Evolutionary conservation across 2,329 filamentous ascomycete species (phyloP), one percentile per base, ranked within the genome.

Genomic region (Aspergillus hortae): DNA sequence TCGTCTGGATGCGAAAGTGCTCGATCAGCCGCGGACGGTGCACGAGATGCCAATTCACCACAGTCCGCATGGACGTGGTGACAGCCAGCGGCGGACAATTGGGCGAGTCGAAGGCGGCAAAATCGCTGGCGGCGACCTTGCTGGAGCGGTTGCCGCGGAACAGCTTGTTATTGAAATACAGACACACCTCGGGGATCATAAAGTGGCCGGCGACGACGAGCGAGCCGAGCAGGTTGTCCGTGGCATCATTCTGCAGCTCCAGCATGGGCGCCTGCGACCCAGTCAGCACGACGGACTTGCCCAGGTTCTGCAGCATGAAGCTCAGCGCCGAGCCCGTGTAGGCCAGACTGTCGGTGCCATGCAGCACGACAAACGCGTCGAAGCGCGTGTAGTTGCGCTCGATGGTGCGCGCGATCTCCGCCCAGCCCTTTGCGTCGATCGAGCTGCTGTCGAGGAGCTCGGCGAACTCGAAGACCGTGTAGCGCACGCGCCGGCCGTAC

Each of bases 141-240:
- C 89, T 94, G 9, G 89, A 86, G 54, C 92, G 80, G 72, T 95
- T 96, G 14, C 92, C 92, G 23, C 92, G 85, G 74, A 92, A 95
- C 17, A 96, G 81, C 60, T 86, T 90, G 74, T 95, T 89, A 72
- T 94, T 90, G 79, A 96, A 96, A 77, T 95, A 96, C 33, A 96
- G 80, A 67, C 90, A 92, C 48, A 96, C 92, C 69, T 96, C 92
- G 0, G 92, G 91, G 52, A 96, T 90, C 75, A 90, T 88, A 67
- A 95, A 95, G 54, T 94, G 94, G 32, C 90, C 90, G 3, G 92
- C 92, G 51, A 96, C 87, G 65, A 96, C 90, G 64, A 96, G 80
- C 1, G 90, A 92, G 17, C 89, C 89, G 4, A 96, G 81, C 11
- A 96, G 80, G 65, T 96, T 96, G 74, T 95, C 91, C 35, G 91